A percentile compares a stretch with the other conserved stretches of the same genome.
phyloP scores from a whole-genome alignment of 495 filamentous ascomycete species.

The Hypoxylon trugodes region DNA sequence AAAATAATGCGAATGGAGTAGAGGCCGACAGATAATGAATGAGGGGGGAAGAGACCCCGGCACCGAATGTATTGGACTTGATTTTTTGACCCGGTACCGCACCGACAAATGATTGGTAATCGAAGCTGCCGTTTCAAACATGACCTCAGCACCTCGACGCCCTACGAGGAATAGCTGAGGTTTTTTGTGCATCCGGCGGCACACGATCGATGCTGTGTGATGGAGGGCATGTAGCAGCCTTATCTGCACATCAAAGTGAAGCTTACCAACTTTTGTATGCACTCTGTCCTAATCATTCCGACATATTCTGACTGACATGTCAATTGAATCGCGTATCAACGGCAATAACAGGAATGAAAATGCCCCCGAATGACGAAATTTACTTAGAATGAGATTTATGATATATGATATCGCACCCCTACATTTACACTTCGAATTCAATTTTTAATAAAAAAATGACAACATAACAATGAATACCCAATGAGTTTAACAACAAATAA shows the following conservation, averaged over 20 bases:
- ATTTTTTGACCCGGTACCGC: conserved; percentile 5
- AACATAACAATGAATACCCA: too few species aligned
- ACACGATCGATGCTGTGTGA: conserved; percentile 9
- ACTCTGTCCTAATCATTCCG: conserved; percentile 11
- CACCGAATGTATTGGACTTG: conserved; percentile 18
- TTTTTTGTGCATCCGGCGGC: conserved; percentile 18
- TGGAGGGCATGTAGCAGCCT: conserved; percentile 24
- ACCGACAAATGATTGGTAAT: conserved; percentile 19
- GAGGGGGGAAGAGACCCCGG: background rate
- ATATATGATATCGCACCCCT: conserved; percentile 25
- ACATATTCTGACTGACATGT: conserved; percentile 20
- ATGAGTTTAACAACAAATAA: too few species aligned
- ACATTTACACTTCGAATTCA: background rate
- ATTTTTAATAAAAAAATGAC: too few species aligned
- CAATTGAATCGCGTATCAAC: conserved; percentile 10
- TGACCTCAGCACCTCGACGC: background rate
- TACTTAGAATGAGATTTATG: conserved; percentile 8
- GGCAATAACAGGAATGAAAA: conserved; percentile 12
- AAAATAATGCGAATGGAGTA: background rate
- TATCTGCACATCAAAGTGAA: conserved; percentile 26
- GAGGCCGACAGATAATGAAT: background rate
- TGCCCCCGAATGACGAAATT: conserved; percentile 4
- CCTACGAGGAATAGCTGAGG: background rate
- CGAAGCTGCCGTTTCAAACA: conserved; percentile 11
- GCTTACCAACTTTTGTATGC: conserved; percentile 24